Conservation (phyloP, 768 basidiomycete genomes). For the Pleurotus cornucopiae region DNA sequence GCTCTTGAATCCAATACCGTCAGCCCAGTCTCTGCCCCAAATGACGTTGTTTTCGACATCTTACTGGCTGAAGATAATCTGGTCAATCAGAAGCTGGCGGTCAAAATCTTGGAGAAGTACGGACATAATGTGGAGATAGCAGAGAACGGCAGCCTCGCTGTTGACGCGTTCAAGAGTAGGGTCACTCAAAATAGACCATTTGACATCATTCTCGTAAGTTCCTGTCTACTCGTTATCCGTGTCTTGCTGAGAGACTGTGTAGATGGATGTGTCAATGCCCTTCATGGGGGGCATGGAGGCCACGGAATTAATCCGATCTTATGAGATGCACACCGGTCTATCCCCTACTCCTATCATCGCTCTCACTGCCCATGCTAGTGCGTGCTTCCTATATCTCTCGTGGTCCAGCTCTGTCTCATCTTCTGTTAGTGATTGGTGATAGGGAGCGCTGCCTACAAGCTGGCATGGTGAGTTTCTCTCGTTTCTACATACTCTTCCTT, state of each 20-base stretch:
- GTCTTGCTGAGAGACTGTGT: conserved; percentile 8
- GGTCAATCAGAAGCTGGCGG: conserved; percentile 93
- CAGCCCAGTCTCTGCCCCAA: conserved; percentile 80
- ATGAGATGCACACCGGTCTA: conserved; percentile 70
- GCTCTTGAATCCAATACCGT: conserved; percentile 95
- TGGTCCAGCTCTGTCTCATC: neutral
- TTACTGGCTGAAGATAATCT: conserved; percentile 96
- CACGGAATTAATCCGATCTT: conserved; percentile 85
- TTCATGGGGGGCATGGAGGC: conserved; percentile 99
- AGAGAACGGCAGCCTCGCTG: conserved; percentile 92
- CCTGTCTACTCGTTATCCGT: neutral
- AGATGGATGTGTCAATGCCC: conserved; percentile 99
- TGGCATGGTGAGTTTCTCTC: conserved; percentile 42
- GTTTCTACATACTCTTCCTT: neutral
- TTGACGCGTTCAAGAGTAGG: conserved; percentile 86
- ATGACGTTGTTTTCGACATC: conserved; percentile 86
- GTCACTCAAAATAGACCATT: conserved; percentile 70
- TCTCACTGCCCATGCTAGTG: conserved; percentile 94
- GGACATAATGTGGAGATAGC: conserved; percentile 96
- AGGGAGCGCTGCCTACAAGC: conserved; percentile 71
- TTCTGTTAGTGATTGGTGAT: conserved; percentile 76
- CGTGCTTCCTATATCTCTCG: conserved; percentile 27
- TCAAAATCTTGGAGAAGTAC: conserved; percentile 94
- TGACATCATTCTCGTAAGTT: conserved; percentile 85
- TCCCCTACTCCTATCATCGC: conserved; percentile 89